Evolutionary conservation across 164 flowering plant species (phyloP).

Genomic region (Vitis rotundifolia): DNA sequence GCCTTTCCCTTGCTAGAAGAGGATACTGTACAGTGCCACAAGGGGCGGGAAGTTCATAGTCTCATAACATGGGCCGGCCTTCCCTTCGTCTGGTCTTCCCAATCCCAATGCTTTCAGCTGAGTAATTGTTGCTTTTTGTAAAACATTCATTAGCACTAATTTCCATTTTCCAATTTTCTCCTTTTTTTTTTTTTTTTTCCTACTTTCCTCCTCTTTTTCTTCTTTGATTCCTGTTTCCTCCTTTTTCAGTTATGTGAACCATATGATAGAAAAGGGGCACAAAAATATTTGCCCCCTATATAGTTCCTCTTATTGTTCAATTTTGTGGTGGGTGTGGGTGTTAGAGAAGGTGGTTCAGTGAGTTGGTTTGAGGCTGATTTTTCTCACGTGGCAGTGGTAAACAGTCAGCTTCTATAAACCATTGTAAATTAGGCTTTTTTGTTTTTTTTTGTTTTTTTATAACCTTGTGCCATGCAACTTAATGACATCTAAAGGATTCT

Average conservation of each 20-base stretch:
- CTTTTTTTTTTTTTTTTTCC: not conserved
- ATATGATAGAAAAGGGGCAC: constrained; percentile 18
- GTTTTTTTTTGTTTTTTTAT: not conserved
- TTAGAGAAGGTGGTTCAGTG: constrained; percentile 13
- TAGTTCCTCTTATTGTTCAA: constrained; percentile 12
- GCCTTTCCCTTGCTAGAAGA: not conserved
- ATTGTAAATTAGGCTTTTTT: constrained; percentile 18
- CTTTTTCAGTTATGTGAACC: constrained; percentile 8
- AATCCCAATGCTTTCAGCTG: constrained; percentile 4
- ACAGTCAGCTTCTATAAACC: constrained; percentile 6
- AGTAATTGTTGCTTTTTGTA: constrained; percentile 19
- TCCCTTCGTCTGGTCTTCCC: constrained; percentile 1
- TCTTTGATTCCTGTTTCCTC: not conserved
- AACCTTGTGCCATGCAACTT: not conserved
- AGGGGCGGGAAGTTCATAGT: constrained; percentile 5
- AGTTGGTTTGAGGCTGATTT: constrained; percentile 12
- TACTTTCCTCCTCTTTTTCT: not conserved
- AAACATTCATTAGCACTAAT: constrained; percentile 14
- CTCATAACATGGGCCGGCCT: not conserved
- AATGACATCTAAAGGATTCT: not conserved
- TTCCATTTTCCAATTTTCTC: constrained; percentile 1
- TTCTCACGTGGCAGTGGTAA: constrained; percentile 8
- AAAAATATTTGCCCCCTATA: constrained; percentile 24
- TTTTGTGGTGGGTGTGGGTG: constrained; percentile 26
- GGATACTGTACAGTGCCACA: constrained; percentile 25